These are phyloP conservation scores for Cercospora zeina DNA, from an alignment of 2,329 filamentous ascomycete species.

Conservation along the genomic window DNA sequence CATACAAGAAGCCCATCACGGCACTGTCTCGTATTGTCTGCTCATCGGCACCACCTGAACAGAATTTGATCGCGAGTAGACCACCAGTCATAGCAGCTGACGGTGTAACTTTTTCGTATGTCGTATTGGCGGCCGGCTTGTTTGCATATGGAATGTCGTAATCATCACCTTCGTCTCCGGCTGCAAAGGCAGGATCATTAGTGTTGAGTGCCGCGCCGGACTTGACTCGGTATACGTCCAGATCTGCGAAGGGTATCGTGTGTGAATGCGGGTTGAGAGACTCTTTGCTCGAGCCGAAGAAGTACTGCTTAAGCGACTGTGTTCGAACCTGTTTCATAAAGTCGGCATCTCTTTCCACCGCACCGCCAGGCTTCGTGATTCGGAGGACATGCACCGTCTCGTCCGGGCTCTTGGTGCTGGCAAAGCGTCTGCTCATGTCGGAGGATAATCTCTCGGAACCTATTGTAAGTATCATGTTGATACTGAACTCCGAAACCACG, in stretches of 20 bases:
- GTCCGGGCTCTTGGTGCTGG: conserved; percentile 50
- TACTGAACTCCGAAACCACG: conserved; percentile 65
- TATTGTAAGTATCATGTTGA: conserved; percentile 79
- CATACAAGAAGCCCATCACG: conserved; percentile 90
- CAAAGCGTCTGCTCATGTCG: conserved; percentile 71
- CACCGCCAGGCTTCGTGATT: conserved; percentile 82
- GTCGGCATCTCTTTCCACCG: conserved; percentile 69
- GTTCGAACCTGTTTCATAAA: conserved; percentile 75
- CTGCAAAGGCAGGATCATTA: conserved; percentile 38
- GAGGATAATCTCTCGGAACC: conserved; percentile 75
- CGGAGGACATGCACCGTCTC: conserved; percentile 74
- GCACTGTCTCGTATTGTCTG: conserved; percentile 75
- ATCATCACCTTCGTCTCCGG: conserved; percentile 51
- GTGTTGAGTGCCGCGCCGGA: conserved; percentile 24
- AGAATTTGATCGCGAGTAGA: conserved; percentile 78
- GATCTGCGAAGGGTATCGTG: conserved; percentile 71
- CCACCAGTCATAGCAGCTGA: conserved; percentile 73
- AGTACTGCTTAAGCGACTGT: conserved; percentile 83
- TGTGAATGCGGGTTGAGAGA: conserved; percentile 86
- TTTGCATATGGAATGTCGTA: conserved; percentile 46
- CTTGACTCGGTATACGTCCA: conserved; percentile 62
- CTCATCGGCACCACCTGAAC: conserved; percentile 63
- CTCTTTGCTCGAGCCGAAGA: conserved; percentile 74
- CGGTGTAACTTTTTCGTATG: conserved; percentile 58
- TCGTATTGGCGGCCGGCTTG: conserved; percentile 23